Conservation (phyloP, 1,284 basidiomycete genomes). For the Microbotryomycetes sp. region DNA sequence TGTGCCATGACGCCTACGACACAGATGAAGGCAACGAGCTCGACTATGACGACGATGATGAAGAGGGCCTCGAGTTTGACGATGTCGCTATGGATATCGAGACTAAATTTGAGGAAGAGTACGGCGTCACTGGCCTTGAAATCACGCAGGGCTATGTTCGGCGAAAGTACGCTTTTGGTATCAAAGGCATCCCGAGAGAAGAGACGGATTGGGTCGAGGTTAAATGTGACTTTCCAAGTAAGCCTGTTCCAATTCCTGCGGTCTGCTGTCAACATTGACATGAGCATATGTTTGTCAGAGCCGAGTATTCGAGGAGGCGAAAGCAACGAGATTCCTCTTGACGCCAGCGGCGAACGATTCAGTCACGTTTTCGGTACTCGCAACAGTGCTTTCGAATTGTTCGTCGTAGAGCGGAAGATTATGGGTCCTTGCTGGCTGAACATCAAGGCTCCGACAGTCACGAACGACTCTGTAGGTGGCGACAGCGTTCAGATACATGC, state of each 20-base stretch:
- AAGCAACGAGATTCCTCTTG: conserved; percentile 54
- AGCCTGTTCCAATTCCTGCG: too few species aligned
- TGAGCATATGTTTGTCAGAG: conserved; percentile 1
- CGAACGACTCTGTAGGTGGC: conserved; percentile 61
- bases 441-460: conserved; percentile 64
- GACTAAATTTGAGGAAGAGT: conserved; percentile 48
- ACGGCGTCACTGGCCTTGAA: conserved; percentile 6
- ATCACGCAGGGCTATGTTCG: conserved; percentile 69
- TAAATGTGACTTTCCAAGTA: conserved; percentile 46
- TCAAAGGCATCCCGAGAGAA: conserved; percentile 68
- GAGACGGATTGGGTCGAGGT: conserved; percentile 89
- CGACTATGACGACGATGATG: conserved; percentile 51
- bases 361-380: conserved; percentile 85
- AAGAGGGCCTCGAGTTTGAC: conserved; percentile 61
- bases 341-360: conserved; percentile 74
- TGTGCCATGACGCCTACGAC: conserved; percentile 35
- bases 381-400: conserved; percentile 84
- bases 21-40: conserved; percentile 56
- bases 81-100: conserved; percentile 69
- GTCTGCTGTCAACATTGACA: background rate
- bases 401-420: conserved; percentile 93
- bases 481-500: background rate
- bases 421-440: conserved; percentile 99
- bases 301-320: conserved; percentile 2
- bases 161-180: conserved; percentile 89